Evolutionary conservation across 495 filamentous ascomycete genomes (phyloP), one percentile per base, ranked within the genome.

Genomic region (Penicillium goetzii): DNA sequence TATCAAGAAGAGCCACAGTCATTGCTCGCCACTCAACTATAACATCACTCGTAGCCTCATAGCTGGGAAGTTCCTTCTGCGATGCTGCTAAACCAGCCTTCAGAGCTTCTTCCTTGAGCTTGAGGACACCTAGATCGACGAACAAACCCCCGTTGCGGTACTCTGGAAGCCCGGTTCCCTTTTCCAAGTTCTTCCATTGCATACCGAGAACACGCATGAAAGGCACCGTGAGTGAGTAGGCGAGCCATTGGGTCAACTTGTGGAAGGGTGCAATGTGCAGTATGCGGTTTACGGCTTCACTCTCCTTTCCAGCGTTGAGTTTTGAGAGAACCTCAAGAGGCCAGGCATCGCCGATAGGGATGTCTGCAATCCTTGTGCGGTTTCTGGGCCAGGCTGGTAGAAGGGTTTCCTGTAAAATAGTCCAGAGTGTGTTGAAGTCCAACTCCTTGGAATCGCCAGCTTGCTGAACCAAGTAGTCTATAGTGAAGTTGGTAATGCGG

Each of bases 161-260:
- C 69, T 97, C 92, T 0, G 92, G 91, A 0, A 97, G 78, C 9
- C 92, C 92, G 4, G 92, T 97, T 49, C 93, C 84, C 3, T 92
- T 83, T 61, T 93, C 86, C 12, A 85, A 82, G 19, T 92, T 92
- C 9, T 87, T 88, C 77, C 93, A 95, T 58, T 90, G 85, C 17
- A 92, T 87, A 50, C 86, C 82, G 57, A 95, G 83, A 4, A 97
- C 75, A 63, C 86, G 90, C 26, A 86, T 83, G 86, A 97, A 95
- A 0, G 92, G 92, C 17, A 92, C 90, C 85, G 93, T 92, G 30
- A 97, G 78, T 21, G 92, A 96, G 76, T 96, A 97, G 7, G 89
- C 87, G 57, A 94, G 87, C 92, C 92, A 96, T 67, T 96, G 92
- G 0, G 92, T 93, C 30, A 94, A 85, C 69, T 96, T 96, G 79